Evolutionary conservation across 1,139 yeast genomes (phyloP), one percentile per base, ranked within the genome.

Genomic region (Saccharomyces hybrid): DNA sequence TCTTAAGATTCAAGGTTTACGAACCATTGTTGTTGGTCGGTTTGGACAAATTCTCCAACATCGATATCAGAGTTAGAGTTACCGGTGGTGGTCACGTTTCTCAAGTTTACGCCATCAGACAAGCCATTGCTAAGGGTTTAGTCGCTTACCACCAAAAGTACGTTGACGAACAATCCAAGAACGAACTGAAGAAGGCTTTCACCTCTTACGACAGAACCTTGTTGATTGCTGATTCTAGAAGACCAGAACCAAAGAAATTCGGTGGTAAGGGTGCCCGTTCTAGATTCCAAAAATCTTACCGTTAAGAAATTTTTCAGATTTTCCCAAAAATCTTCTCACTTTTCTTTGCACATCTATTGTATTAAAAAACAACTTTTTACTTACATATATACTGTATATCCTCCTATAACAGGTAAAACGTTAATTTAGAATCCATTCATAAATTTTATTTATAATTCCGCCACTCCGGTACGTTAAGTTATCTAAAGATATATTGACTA

Each of bases 221-320:
- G 78, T 88, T 93, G 80, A 95, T 93, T 79, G 99, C 99, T 72
- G 99, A 93, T 80, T 84, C 98, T 73, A 90, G 99, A 88, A 93
- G 96, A 86, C 86, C 91, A 86, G 99, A 93, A 84, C 99, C 99
- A 86, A 93, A 93, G 97, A 93, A 93, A 85, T 93, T 91, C 83
- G 99, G 99, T 85, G 99, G 99, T 85, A 96, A 95, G 81, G 99
- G 99, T 89, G 99, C 99, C 82, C 93, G 99, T 84, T 95, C 99
- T 77, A 91, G 98, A 84, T 93, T 88, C 97, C 99, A 93, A 85
- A 93, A 93, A 81, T 93, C 99, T 79, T 93, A 93, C 95, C 99
- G 99, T 90, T 93, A 91, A 84, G 68, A 59, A 20, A 54, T 51
- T 46, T 51, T 51, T 51, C 41, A 51, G 49, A 54, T 53, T 28